A percentile compares a stretch with the other conserved stretches of the same genome.
phyloP scores from a whole-genome alignment of 441 rosid species.

The Pelargonium citronellum region DNA sequence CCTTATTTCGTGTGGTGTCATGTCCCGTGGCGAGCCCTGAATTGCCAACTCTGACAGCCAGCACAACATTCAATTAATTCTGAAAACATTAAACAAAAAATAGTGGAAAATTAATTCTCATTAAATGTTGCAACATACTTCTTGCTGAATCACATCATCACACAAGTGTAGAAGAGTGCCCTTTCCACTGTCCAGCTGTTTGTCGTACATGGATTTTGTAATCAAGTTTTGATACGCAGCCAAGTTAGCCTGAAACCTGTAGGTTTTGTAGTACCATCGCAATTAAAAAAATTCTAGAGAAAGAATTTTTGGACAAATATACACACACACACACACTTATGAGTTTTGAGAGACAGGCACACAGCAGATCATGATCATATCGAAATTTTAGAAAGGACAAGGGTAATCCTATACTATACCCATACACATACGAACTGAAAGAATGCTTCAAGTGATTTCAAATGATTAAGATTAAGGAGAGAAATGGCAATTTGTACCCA shows the following conservation, averaged over 20 bases:
- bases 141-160: constrained; percentile 78
- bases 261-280: background rate
- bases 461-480: no score
- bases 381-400: no score
- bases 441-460: no score
- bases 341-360: background rate
- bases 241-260: constrained; percentile 49
- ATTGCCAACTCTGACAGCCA: no score
- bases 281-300: background rate
- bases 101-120: background rate
- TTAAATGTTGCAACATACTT: constrained; percentile 31
- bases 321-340: background rate
- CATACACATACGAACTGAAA: no score
- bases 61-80: no score
- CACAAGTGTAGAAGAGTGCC: constrained; percentile 82
- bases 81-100: background rate
- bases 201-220: constrained; percentile 53
- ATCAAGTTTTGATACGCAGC: constrained; percentile 49
- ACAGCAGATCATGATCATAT: background rate
- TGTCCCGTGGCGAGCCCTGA: no score
- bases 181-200: constrained; percentile 74
- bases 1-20: no score
- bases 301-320: background rate
- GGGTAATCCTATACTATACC: no score
- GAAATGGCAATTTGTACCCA: no score